These are phyloP conservation scores for Camelina sativa DNA, from an alignment of 345 rosid genomes.

Conservation along the genomic window DNA sequence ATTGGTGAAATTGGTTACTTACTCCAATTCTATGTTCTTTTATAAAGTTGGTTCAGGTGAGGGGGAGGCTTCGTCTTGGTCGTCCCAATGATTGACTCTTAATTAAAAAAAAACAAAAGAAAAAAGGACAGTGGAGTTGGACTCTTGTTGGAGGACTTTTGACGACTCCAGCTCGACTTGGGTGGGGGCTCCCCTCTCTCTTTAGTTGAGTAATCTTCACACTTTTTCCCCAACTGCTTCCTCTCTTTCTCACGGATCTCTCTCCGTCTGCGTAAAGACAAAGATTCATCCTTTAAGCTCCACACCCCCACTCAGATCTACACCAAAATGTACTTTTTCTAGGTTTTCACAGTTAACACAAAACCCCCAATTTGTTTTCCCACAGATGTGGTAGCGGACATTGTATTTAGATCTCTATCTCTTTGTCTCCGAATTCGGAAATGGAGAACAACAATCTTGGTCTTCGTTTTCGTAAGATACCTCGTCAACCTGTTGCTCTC, in stretches of 20 bases:
- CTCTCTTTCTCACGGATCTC: constrained; percentile 37
- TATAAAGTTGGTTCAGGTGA: constrained; percentile 17
- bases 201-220: constrained; percentile 15
- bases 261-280: constrained; percentile 47
- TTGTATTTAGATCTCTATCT: constrained; percentile 29
- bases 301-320: constrained; percentile 35
- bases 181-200: not conserved
- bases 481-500: constrained; percentile 43
- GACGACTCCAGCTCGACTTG: constrained; percentile 22
- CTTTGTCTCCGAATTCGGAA: constrained; percentile 5
- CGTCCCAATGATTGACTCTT: constrained; percentile 27
- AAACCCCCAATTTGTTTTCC: not conserved
- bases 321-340: constrained; percentile 11
- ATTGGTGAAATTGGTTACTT: constrained; percentile 14
- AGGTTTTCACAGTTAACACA: constrained; percentile 16
- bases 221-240: constrained; percentile 41
- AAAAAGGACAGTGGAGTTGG: constrained; percentile 21
- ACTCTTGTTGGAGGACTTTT: constrained; percentile 42
- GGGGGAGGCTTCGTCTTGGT: not conserved
- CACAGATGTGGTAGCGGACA: constrained; percentile 10
- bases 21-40: not conserved
- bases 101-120: not conserved
- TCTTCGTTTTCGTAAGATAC: constrained; percentile 44
- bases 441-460: constrained; percentile 38
- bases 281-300: constrained; percentile 36